A percentile compares a stretch with the other conserved stretches of the same genome.
Conservation (phyloP, 2,329 filamentous ascomycete genomes). For the Apiospora hydei region DNA sequence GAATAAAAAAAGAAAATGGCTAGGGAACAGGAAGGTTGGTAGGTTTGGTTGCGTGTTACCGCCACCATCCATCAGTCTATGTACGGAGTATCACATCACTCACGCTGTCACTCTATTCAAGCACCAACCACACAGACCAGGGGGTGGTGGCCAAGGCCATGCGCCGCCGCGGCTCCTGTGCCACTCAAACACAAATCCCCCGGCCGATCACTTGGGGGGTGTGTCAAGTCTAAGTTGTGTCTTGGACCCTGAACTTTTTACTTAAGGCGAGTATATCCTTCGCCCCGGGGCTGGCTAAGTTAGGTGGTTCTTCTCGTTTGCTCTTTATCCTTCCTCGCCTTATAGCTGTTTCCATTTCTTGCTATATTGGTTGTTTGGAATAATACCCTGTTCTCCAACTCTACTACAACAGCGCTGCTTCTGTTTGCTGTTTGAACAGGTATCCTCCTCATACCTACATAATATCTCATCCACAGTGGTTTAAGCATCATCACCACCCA, state of each 20-base stretch:
- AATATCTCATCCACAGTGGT: background rate
- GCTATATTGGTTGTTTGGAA: background rate
- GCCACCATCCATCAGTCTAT: background rate
- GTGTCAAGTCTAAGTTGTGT: conserved; percentile 12
- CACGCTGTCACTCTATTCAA: conserved; percentile 6
- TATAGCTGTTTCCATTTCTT: background rate
- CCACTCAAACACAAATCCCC: conserved; percentile 10
- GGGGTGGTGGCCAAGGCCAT: conserved; percentile 16
- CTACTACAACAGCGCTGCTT: background rate
- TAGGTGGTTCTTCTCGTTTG: background rate
- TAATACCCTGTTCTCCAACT: background rate
- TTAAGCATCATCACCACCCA: background rate
- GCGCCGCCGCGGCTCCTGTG: conserved; percentile 9
- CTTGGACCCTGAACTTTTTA: conserved; percentile 13
- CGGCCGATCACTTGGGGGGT: conserved; percentile 7
- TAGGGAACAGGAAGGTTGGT: conserved; percentile 7
- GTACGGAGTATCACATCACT: no score
- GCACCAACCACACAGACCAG: conserved; percentile 4
- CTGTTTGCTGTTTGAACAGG: conserved; percentile 22
- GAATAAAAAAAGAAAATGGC: background rate
- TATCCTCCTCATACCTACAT: background rate
- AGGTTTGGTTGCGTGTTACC: background rate
- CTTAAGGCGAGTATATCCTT: conserved; percentile 19
- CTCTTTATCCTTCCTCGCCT: background rate
- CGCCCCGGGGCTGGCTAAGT: background rate